These are phyloP conservation scores for Pyrenophora graminea DNA, from an alignment of 2,329 filamentous ascomycete genomes.

Conservation along the genomic window DNA sequence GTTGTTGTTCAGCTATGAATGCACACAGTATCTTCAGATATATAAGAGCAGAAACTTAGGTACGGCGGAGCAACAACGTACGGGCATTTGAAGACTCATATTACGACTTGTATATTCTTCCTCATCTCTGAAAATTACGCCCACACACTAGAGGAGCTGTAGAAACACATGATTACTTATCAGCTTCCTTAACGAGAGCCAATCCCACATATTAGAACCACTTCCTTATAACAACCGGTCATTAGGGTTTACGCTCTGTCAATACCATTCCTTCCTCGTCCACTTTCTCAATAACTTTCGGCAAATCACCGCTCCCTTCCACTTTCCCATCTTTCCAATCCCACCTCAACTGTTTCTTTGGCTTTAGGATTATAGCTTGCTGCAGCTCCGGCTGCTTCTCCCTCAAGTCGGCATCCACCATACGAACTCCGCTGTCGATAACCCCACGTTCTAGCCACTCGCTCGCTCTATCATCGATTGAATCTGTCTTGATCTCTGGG, in stretches of 20 bases:
- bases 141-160: not conserved
- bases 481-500: slow-evolving; percentile 15
- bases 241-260: not conserved
- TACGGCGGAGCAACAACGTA: no score
- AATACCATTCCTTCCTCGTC: not conserved
- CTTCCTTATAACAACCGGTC: not conserved
- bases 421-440: not conserved
- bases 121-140: not conserved
- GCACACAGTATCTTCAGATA: no score
- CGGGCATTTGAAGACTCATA: no score
- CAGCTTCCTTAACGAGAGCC: no score
- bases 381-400: slow-evolving; percentile 3
- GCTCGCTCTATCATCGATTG: slow-evolving; percentile 18
- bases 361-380: slow-evolving; percentile 1
- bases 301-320: not conserved
- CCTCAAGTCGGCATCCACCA: slow-evolving; percentile 10
- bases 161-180: not conserved
- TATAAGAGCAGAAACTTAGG: no score
- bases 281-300: not conserved
- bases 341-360: slow-evolving; percentile 8
- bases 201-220: not conserved
- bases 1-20: no score
- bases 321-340: slow-evolving; percentile 2
- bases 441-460: slow-evolving; percentile 24
- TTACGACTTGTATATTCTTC: no score